These are phyloP conservation scores for Coemansia sp. DNA, from an alignment of 192 early-diverging fungal genomes.

Conservation along the genomic window DNA sequence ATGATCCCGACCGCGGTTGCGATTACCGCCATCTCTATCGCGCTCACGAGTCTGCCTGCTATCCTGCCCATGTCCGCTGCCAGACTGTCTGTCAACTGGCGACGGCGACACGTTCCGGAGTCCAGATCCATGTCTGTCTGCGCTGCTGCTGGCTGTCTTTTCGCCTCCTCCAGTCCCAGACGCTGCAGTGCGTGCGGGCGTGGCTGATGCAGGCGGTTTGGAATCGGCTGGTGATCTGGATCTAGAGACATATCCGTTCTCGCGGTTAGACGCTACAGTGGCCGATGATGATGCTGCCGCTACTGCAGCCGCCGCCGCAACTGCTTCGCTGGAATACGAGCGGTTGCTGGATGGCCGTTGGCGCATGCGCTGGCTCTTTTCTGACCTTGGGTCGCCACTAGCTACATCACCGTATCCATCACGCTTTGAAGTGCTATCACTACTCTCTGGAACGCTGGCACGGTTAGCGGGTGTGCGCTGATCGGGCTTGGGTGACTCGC, in stretches of 20 bases:
- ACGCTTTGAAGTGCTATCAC: slow-evolving; percentile 2
- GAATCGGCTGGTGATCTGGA: slow-evolving; percentile 5
- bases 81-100: not conserved
- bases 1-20: slow-evolving; percentile 13
- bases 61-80: slow-evolving; percentile 6
- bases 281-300: slow-evolving; percentile 18
- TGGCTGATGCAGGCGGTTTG: not conserved
- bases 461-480: not conserved
- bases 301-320: slow-evolving; percentile 13
- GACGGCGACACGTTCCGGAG: not conserved
- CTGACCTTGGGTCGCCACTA: slow-evolving; percentile 4
- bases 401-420: slow-evolving; percentile 5
- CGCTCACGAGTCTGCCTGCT: slow-evolving; percentile 8
- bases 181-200: not conserved
- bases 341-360: slow-evolving; percentile 11
- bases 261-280: not conserved
- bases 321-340: slow-evolving; percentile 17
- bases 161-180: not conserved
- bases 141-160: not conserved
- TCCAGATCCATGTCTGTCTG: not conserved
- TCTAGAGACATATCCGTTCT: not conserved
- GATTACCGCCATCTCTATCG: slow-evolving; percentile 12
- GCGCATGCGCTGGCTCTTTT: slow-evolving; percentile 13
- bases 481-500: slow-evolving; percentile 5
- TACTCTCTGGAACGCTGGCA: not conserved